Conservation (phyloP, 2,329 filamentous ascomycete genomes). For the Aspergillus sp. region DNA sequence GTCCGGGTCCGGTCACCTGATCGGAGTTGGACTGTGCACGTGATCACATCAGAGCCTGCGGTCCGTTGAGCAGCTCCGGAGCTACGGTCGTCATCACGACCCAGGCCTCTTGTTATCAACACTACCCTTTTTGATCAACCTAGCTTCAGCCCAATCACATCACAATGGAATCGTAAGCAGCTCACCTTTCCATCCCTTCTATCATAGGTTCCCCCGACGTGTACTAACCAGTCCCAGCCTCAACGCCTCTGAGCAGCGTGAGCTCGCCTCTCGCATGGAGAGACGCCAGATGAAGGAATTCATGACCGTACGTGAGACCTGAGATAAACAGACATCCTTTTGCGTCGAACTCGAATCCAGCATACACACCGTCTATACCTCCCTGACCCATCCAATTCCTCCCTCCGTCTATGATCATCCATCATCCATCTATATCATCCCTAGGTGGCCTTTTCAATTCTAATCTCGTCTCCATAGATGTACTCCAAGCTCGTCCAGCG, state of each 20-base stretch:
- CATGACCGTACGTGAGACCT: slow-evolving; percentile 73
- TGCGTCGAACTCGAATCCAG: not conserved
- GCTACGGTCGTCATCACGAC: slow-evolving; percentile 14
- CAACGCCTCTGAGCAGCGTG: slow-evolving; percentile 78
- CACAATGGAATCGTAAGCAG: slow-evolving; percentile 42
- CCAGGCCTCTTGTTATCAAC: not conserved
- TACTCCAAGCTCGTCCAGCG: slow-evolving; percentile 61
- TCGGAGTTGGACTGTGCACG: slow-evolving; percentile 15
- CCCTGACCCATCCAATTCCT: too few species aligned
- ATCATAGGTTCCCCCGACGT: not conserved
- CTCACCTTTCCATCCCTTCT: not conserved
- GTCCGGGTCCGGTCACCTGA: not conserved
- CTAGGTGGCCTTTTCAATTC: not conserved
- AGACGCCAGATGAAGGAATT: slow-evolving; percentile 99
- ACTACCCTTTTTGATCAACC: slow-evolving; percentile 5
- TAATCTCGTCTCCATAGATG: slow-evolving; percentile 51
- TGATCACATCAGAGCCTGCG: slow-evolving; percentile 23
- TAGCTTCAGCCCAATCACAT: slow-evolving; percentile 15
- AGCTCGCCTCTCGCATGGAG: slow-evolving; percentile 93
- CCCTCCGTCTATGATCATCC: not conserved
- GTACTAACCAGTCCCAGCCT: slow-evolving; percentile 54
- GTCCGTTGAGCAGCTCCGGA: slow-evolving; percentile 21
- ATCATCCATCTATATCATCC: not conserved
- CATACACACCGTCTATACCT: not conserved
- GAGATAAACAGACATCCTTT: not conserved